A percentile compares a stretch with the other conserved stretches of the same genome.
Conservation (phyloP, 2,329 filamentous ascomycete species). For the Apiospora pterosperma region DNA sequence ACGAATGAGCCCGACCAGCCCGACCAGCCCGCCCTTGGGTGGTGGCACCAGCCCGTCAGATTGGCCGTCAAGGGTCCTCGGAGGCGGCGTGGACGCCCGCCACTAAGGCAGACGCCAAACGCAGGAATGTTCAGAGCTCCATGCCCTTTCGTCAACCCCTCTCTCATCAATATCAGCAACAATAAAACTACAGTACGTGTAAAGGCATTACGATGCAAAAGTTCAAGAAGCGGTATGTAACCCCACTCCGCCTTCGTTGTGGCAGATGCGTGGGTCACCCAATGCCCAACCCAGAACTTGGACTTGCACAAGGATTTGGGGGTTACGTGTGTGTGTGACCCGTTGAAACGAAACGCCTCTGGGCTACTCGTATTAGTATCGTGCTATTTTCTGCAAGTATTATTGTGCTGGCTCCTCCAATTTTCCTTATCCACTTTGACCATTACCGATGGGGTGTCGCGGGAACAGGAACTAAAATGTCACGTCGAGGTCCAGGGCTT, state of each 20-base stretch:
- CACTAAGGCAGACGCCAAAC: background rate
- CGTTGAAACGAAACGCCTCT: constrained; percentile 2
- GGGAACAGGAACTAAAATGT: background rate
- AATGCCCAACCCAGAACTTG: background rate
- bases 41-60: background rate
- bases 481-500: background rate
- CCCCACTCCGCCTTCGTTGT: background rate
- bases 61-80: background rate
- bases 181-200: background rate
- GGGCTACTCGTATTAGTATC: too few relatives aligned
- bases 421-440: background rate
- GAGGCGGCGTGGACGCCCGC: background rate
- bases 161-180: background rate
- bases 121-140: background rate
- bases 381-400: background rate
- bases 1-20: too few relatives aligned
- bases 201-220: background rate
- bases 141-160: background rate
- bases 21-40: background rate
- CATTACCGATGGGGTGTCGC: background rate
- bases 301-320: background rate
- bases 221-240: background rate
- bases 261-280: background rate
- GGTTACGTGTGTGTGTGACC: background rate
- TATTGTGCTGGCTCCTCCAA: background rate